Percentiles rank a stretch among this genome's conserved stretches.
These are phyloP conservation scores for Fennellomyces sp. DNA, from an alignment of 371 early-diverging fungal species.

Conservation along the genomic window DNA sequence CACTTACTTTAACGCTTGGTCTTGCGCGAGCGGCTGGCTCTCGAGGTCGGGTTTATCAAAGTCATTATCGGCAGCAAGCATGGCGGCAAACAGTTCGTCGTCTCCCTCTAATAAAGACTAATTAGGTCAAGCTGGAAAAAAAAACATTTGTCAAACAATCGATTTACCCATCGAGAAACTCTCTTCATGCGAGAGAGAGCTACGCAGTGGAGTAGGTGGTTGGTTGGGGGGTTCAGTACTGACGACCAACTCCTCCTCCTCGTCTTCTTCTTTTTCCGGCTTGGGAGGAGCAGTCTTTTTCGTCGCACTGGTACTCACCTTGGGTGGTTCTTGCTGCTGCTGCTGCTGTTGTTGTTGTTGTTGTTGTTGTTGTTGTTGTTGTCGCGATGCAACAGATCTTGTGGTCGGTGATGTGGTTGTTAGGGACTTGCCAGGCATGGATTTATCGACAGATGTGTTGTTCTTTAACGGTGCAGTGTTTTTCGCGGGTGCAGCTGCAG, in stretches of 20 bases:
- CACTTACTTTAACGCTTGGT: not conserved
- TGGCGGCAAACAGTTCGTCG: not conserved
- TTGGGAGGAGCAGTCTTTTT: not conserved
- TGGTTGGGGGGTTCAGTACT: slow-evolving; percentile 5
- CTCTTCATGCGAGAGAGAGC: not conserved
- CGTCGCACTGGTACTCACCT: not conserved
- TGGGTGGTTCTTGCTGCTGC: not conserved
- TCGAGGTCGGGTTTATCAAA: not conserved
- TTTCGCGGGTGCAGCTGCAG: not conserved
- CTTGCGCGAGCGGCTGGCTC: not conserved
- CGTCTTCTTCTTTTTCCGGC: not conserved
- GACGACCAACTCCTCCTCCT: not conserved
- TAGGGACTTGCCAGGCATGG: too few relatives aligned
- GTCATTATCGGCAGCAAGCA: not conserved
- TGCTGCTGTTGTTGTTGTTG: not conserved
- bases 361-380: not conserved
- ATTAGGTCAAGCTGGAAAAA: not conserved
- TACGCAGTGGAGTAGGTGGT: not conserved
- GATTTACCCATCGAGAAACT: slow-evolving; percentile 4
- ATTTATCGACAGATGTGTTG: too few relatives aligned
- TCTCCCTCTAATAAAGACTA: not conserved
- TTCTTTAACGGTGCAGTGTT: too few relatives aligned
- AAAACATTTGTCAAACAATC: not conserved
- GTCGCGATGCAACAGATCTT: not conserved
- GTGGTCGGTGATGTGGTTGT: too few relatives aligned